A percentile compares a stretch with the other conserved stretches of the same genome.
phyloP scores from a whole-genome alignment of 2,329 filamentous ascomycete species.

The Diaporthe sp. region DNA sequence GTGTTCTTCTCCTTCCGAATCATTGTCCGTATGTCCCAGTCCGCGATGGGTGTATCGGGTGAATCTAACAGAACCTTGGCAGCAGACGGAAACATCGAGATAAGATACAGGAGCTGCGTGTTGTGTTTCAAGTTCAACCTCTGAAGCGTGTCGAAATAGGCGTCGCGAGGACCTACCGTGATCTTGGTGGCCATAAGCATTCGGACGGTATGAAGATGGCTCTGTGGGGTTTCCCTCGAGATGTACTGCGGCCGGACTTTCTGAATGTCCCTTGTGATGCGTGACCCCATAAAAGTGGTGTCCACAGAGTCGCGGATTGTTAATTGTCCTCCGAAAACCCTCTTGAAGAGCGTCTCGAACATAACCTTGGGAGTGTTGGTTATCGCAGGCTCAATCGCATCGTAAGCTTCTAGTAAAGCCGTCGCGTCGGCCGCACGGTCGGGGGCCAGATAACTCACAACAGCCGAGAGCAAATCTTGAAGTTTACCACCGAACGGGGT shows the following conservation, averaged over 20 bases:
- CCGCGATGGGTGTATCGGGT: not conserved
- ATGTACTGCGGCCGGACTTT: not conserved
- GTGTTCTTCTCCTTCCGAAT: not conserved
- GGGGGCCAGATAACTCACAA: not conserved
- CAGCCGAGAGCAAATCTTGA: not conserved
- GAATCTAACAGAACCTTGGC: not conserved
- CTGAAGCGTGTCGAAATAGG: not conserved
- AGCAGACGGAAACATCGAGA: slow-evolving; percentile 30
- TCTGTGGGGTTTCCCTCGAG: not conserved
- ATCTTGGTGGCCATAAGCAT: not conserved
- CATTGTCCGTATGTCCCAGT: not conserved
- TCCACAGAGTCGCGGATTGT: not conserved
- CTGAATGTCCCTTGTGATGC: slow-evolving; percentile 12
- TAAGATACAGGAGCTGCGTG: slow-evolving; percentile 28
- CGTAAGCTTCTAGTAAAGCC: not conserved
- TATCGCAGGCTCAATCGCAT: not conserved
- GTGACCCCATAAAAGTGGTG: slow-evolving; percentile 8
- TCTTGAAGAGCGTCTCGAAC: not conserved
- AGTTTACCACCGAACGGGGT: slow-evolving; percentile 13
- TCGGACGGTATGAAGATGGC: not conserved
- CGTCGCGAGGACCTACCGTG: not conserved
- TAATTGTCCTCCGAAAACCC: not conserved
- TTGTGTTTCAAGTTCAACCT: not conserved
- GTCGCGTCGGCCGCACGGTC: not conserved
- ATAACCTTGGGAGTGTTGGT: not conserved